Evolutionary conservation across 2,329 filamentous ascomycete genomes (phyloP), one percentile per base, ranked within the genome.

Genomic region (Huntiella bhutanensis): DNA sequence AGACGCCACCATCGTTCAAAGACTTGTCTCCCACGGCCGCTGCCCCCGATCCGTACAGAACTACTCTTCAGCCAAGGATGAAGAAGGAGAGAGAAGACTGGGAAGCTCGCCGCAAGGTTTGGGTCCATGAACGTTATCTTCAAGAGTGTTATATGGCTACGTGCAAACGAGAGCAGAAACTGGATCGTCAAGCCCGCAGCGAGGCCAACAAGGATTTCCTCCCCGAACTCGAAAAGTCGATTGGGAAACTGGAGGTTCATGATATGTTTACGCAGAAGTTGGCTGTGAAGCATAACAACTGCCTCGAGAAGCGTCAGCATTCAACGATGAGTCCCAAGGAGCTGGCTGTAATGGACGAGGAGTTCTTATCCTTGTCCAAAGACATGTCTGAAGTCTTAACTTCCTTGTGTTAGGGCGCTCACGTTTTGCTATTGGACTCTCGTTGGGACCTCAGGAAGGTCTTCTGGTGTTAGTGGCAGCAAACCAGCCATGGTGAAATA

Each of bases 131-230:
- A 33, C 48, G 48, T 15, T 46, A 47, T 32, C 35, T 41, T 11
- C 48, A 46, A 19, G 48, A 50, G 19, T 35, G 44, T 41, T 50
- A 47, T 34, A 34, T 50, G n/a, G 36, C 35, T 8, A 41, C 43
- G 13, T 46, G 44, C 19, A 34, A 41, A 33, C 48, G 48, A 5
- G 38, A 43, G 5, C 36, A 41, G 35, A 33, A 45, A 36, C 48
- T 41, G 16, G 32, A 13, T 15, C 12, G 13, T 11, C 37, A 43
- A n/a, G 12, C 13, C 6, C 22, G 5, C 2, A 33, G 36, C n/a
- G 41, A 46, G 15, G 44, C 48, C 19, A 36, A 42, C n/a, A 47
- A 47, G 10, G 13, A 44, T 36, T 33, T 45, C 12, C 33, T 39
- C 16, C 32, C 47, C 5, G 48, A 50, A 11, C 13, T 40, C 44